Evolutionary conservation across 208 protist genomes (phyloP).

Genomic region (Entamoeba dispar): DNA sequence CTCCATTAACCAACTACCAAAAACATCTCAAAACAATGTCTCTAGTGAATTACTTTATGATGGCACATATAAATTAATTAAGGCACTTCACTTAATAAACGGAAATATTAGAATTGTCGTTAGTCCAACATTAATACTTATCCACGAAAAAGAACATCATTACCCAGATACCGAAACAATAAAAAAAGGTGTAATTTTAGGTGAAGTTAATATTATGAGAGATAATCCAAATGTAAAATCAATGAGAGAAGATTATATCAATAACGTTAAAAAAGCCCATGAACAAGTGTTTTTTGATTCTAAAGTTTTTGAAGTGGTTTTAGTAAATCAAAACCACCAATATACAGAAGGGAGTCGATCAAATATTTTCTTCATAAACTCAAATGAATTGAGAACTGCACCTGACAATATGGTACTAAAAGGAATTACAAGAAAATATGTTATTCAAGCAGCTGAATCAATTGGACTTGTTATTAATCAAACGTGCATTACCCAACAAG

Average conservation of each 20-base stretch:
- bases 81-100: not conserved
- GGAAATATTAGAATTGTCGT: not conserved
- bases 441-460: not conserved
- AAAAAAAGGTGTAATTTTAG: not conserved
- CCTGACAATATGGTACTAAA: not conserved
- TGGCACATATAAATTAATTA: not conserved
- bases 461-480: not conserved
- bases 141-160: not conserved
- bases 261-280: not conserved
- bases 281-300: not conserved
- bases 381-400: not conserved
- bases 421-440: not conserved
- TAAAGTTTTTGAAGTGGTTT: not conserved
- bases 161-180: not conserved
- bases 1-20: not conserved
- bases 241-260: not conserved
- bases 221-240: not conserved
- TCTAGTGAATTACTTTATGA: not conserved
- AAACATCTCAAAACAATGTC: not conserved
- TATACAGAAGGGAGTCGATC: not conserved
- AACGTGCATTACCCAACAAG: not conserved
- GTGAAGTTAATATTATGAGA: not conserved
- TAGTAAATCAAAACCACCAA: not conserved
- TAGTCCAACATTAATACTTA: not conserved
- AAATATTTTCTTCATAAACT: not conserved